Evolutionary conservation across 768 basidiomycete genomes (phyloP), one percentile per base, ranked within the genome.

Genomic region (Boletus subparvulus): DNA sequence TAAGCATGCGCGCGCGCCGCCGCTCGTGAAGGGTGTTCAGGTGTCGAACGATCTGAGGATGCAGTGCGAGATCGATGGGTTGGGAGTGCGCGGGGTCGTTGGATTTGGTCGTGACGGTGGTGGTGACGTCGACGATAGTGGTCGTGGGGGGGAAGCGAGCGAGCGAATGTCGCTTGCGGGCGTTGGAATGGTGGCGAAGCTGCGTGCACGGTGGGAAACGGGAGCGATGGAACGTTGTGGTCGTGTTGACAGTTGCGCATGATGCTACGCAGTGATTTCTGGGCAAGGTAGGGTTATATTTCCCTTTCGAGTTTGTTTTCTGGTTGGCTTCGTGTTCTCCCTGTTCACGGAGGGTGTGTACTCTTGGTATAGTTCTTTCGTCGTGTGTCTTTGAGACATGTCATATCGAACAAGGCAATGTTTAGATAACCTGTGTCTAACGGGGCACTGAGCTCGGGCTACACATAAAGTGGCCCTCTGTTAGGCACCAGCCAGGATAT

Each of bases 201-300:
- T 68, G 39, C 58, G 66, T 45, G 63, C 50, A 30, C 58, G 52
- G 39, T 66, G 65, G 65, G 65, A 66, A 47, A 35, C 44, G 32
- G 50, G 54, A 4, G 7, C n/a, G 26, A 28, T 36, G 6, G 54
- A 16, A 8, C 30, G 16, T 37, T 5, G 35, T 5, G 47, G 35
- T 56, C 0, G 13, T 17, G 24, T 12, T 26, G 55, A 49, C 6
- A 32, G 37, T 40, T 19, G 16, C 12, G 28, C 17, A 7, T 53
- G 54, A 52, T 55, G 24, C 30, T 8, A 52, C 13, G 26, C 30
- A 9, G 30, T 11, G 9, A 32, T 32, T 32, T 9, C 30, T 32
- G 10, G 30, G 30, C 30, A 32, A 32, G 30, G 30, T 32, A 9
- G 30, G 30, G 30, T 30, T n/a, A n/a, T 35, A 19, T 28, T 58